Evolutionary conservation across 345 rosid genomes (phyloP), one percentile per base, ranked within the genome.

Genomic region (Kandelia obovata): DNA sequence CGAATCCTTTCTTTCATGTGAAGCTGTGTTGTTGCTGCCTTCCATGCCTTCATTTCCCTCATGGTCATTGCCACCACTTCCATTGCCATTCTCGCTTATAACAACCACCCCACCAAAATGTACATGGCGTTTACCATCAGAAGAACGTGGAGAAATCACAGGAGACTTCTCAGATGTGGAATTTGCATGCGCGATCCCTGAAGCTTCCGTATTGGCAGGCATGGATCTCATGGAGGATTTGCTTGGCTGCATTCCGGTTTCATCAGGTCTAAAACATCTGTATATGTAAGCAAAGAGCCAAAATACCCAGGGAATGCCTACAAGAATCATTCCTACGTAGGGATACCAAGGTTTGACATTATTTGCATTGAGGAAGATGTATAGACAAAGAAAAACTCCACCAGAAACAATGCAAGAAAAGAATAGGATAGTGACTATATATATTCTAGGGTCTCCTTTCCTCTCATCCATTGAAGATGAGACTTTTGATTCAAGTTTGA

Each of bases 281-380:
- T 85, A 86, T 23, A 87, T 10, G 72, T 81, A 90, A 20, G 77
- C 79, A 39, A 83, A 56, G 62, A 90, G 73, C 96, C 96, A 88
- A 73, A 86, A 86, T 5, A 72, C 31, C 96, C 96, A 90, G 6
- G 96, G 96, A 61, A 88, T 70, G 70, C 80, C 84, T 7, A 81
- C 87, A 39, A 88, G 84, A 70, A 74, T 1, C 70, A 90, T 60
- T 15, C 94, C 94, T 8, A 70, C 78, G 49, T 76, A 46, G 10
- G 83, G 83, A 75, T 83, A 87, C 75, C 86, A 78, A 56, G 73
- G 32, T 34, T 71, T 8, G 39, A 77, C 53, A 17, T 60, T 66
- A 9, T 80, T 68, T 31, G 49, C 57, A 2, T 88, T 82, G 7
- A 73, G 77, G 65, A 86, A 71, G 0, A 87, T 53, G 75, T 85